phyloP scores from a whole-genome alignment of 2,329 filamentous ascomycete genomes.

The Xylaria sp. region DNA sequence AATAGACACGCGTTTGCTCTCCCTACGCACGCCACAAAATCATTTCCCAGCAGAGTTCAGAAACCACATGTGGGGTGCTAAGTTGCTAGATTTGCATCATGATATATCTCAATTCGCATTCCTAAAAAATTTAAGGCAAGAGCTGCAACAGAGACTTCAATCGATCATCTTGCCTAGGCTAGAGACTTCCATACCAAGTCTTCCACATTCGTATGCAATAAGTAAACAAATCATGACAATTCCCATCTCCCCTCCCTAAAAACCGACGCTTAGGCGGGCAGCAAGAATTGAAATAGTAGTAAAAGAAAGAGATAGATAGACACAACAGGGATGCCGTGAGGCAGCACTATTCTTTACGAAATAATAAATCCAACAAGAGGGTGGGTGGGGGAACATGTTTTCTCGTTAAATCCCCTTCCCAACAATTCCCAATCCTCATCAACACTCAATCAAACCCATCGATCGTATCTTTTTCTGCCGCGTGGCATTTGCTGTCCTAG shows the following conservation, averaged over 20 bases:
- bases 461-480: slow-evolving; percentile 27
- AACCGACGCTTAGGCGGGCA: slow-evolving; percentile 26
- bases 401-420: slow-evolving; percentile 21
- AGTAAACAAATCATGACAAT: slow-evolving; percentile 24
- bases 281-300: slow-evolving; percentile 23
- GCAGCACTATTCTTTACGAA: slow-evolving; percentile 46
- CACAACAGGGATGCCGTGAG: slow-evolving; percentile 49
- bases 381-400: slow-evolving; percentile 5
- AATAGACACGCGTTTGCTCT: no score
- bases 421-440: slow-evolving; percentile 1
- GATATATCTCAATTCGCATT: no score
- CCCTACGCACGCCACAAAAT: no score
- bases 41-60: no score
- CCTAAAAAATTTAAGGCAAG: no score
- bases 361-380: slow-evolving; percentile 15
- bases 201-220: slow-evolving; percentile 35
- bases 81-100: no score
- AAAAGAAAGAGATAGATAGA: slow-evolving; percentile 34
- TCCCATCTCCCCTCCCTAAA: slow-evolving; percentile 22
- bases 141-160: no score
- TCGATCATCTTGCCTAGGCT: no score
- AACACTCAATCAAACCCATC: background rate
- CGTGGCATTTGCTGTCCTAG: slow-evolving; percentile 27
- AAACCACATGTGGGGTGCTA: no score
- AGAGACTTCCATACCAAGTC: no score